Base-by-base conservation (phyloP, 2,329 filamentous ascomycete species). In the Penicillium sumatraense region DNA sequence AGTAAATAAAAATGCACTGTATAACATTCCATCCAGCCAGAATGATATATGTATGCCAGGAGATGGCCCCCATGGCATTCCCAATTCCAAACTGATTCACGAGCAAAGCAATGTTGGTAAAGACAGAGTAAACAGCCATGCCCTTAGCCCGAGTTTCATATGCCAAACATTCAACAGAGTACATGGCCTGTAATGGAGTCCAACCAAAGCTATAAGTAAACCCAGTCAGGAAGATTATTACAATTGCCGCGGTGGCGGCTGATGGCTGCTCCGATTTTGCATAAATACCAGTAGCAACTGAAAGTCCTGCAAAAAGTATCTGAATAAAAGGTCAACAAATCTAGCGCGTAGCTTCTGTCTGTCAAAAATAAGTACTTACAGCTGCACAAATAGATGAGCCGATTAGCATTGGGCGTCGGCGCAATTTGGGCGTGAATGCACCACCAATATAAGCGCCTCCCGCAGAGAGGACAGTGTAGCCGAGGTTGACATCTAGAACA, bases 61-160 rank as follows among this genome's bases (percentile, higher is more conserved):
- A 76, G 45, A 85, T 83, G 47, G 78, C 74, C 23, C 78, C 71
- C 35, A 84, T 71, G 2, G 79, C 74, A 1, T 83, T 77, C 0
- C 76, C 76, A 60, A 79, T 76, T 3, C 75, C 78, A 59, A 75
- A 80, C 27, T 78, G 79, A 63, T 81, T 81, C 26, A 80, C 66
- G 11, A 81, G 65, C 50, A 74, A 74, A 9, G 76, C 78, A 35
- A 75, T 72, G 54, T 78, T 78, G 63, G 75, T 77, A 62, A 72
- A 76, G 56, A 75, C 69, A 49, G 70, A 78, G 65, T 67, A 78
- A 61, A 83, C 78, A 2, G 79, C 81, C 79, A 83, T 83, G 13
- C 81, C 81, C 71, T 84, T 84, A 49, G 80, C 82, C 49, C 82
- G 76, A 62, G 80, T 81, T 65, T 83, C 80, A 59, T 81, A 83